A percentile compares a stretch with the other conserved stretches of the same genome.
Conservation (phyloP, 1,284 basidiomycete species). For the Cryptococcus jaspeensis region DNA sequence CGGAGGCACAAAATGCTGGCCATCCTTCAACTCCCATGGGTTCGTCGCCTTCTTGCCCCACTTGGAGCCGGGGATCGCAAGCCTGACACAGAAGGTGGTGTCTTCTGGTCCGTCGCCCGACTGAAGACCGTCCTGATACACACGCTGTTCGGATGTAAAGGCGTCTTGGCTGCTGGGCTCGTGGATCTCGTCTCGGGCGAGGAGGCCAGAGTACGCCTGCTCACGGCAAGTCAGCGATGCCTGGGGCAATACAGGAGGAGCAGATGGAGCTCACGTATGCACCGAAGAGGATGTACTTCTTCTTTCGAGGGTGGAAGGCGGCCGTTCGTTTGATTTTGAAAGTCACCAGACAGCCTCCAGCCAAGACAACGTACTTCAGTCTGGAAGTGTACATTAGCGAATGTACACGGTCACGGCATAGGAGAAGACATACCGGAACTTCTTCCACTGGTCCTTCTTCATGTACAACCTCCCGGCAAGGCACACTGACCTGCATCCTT, state of each 20-base stretch:
- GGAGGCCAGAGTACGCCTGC: slow-evolving; percentile 46
- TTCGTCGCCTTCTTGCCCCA: slow-evolving; percentile 27
- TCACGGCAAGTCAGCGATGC: neutral
- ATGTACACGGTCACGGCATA: neutral
- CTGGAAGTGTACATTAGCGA: slow-evolving; percentile 15
- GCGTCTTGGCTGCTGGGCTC: slow-evolving; percentile 23
- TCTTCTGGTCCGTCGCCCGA: slow-evolving; percentile 45
- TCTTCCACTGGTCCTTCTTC: slow-evolving; percentile 30
- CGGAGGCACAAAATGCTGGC: slow-evolving; percentile 23
- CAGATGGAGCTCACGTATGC: slow-evolving; percentile 37
- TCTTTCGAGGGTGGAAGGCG: slow-evolving; percentile 30
- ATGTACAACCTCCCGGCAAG: slow-evolving; percentile 42
- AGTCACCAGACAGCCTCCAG: slow-evolving; percentile 36
- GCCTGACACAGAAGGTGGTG: slow-evolving; percentile 43
- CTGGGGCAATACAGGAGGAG: neutral
- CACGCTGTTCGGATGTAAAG: slow-evolving; percentile 28
- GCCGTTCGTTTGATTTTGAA: slow-evolving; percentile 36
- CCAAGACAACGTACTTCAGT: slow-evolving; percentile 35
- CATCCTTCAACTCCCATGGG: slow-evolving; percentile 35
- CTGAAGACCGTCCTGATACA: slow-evolving; percentile 49
- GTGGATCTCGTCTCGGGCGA: slow-evolving; percentile 44
- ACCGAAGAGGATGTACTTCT: slow-evolving; percentile 43
- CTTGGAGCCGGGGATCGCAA: slow-evolving; percentile 19
- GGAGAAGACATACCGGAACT: slow-evolving; percentile 39
- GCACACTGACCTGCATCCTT: slow-evolving; percentile 43